These are phyloP conservation scores for Linnemannia hyalina DNA, from an alignment of 192 early-diverging fungal species.

Conservation along the genomic window DNA sequence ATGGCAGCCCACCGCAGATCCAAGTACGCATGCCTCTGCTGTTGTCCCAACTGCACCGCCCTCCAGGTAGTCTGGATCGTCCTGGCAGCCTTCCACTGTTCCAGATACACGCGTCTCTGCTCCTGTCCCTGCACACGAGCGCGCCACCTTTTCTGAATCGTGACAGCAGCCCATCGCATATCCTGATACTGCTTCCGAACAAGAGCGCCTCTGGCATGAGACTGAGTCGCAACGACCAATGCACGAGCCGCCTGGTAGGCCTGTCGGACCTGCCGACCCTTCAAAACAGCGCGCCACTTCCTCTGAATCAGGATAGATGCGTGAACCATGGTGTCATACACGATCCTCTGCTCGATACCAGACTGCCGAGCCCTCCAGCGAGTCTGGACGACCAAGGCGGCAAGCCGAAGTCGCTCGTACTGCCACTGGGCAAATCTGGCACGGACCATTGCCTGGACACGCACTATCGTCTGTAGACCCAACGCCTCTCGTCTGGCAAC, in stretches of 20 bases:
- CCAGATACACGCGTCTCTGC: slow-evolving; percentile 25
- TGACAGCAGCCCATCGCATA: slow-evolving; percentile 26
- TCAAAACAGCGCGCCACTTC: slow-evolving; percentile 34
- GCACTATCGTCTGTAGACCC: slow-evolving; percentile 32
- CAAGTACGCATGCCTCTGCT: slow-evolving; percentile 20
- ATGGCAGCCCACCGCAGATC: slow-evolving; percentile 34
- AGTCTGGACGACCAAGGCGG: slow-evolving; percentile 34
- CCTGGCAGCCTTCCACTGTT: slow-evolving; percentile 29
- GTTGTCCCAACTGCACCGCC: slow-evolving; percentile 18
- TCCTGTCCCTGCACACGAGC: slow-evolving; percentile 13
- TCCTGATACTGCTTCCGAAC: slow-evolving; percentile 24
- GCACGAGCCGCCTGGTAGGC: slow-evolving; percentile 20
- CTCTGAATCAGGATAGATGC: slow-evolving; percentile 39
- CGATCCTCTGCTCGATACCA: slow-evolving; percentile 16
- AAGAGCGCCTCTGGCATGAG: slow-evolving; percentile 31
- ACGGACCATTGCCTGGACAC: slow-evolving; percentile 36
- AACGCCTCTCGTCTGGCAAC: slow-evolving; percentile 16
- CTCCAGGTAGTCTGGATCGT: slow-evolving; percentile 36
- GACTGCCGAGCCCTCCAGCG: slow-evolving; percentile 41
- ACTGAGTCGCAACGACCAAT: slow-evolving; percentile 26
- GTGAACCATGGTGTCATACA: slow-evolving; percentile 6
- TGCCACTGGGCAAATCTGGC: slow-evolving; percentile 25
- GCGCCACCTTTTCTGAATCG: slow-evolving; percentile 37
- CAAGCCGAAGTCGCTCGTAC: slow-evolving; percentile 22
- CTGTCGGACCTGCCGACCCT: slow-evolving; percentile 26